Evolutionary conservation across 805 yeast genomes (phyloP).

Genomic region (Lipomyces oligophaga): DNA sequence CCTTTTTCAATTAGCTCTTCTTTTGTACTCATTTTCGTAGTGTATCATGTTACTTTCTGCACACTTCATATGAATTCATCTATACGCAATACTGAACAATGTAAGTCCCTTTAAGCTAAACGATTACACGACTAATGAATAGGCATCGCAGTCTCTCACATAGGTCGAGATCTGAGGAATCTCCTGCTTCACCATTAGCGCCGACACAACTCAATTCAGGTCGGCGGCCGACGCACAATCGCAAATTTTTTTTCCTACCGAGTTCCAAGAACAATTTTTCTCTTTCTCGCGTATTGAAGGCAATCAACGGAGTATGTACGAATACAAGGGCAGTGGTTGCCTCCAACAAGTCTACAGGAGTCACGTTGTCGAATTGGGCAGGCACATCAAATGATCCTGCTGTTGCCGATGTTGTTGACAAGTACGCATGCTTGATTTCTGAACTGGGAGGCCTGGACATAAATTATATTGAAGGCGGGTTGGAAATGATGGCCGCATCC

Average conservation of each 20-base stretch:
- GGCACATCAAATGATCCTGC: constrained; percentile 78
- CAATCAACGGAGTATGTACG: constrained; percentile 7
- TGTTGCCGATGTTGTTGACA: constrained; percentile 76
- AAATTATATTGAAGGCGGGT: constrained; percentile 70
- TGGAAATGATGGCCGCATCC: constrained; percentile 81
- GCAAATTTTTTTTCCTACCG: neutral
- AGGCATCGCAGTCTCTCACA: constrained; percentile 20
- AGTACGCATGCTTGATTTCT: constrained; percentile 74
- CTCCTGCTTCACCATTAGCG: constrained; percentile 10
- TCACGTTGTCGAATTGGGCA: constrained; percentile 64
- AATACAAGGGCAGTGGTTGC: constrained; percentile 9
- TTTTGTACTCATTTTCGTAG: neutral
- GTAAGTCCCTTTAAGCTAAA: too few species aligned
- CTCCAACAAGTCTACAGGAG: constrained; percentile 15
- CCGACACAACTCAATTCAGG: neutral
- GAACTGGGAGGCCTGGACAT: constrained; percentile 86
- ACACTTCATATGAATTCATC: neutral
- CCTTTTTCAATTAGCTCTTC: neutral
- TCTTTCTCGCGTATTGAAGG: constrained; percentile 19
- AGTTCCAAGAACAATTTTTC: too few species aligned
- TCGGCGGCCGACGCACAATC: too few species aligned
- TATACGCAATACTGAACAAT: too few species aligned
- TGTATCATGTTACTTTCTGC: neutral
- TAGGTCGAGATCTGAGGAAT: constrained; percentile 15
- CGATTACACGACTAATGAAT: neutral